Evolutionary conservation across 495 filamentous ascomycete genomes (phyloP).

Genomic region (Amphirosellinia nigrospora): DNA sequence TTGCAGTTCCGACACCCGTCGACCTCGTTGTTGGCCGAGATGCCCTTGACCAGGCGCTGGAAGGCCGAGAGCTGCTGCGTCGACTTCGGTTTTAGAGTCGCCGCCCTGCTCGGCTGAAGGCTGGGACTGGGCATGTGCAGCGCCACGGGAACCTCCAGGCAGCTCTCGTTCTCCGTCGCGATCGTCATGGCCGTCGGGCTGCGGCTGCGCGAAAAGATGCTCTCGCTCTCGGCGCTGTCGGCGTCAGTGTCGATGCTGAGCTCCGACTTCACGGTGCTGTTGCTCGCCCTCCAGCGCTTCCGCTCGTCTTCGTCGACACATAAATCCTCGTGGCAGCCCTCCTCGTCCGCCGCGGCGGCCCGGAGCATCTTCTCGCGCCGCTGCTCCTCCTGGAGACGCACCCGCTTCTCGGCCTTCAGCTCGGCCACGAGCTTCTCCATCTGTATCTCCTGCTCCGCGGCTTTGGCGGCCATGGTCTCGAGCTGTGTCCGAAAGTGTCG

Average conservation of each 20-base stretch:
- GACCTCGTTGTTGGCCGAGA: conserved; percentile 40
- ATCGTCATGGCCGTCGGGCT: conserved; percentile 55
- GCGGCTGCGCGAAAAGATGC: conserved; percentile 67
- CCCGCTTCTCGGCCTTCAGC: conserved; percentile 63
- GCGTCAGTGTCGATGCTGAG: conserved; percentile 55
- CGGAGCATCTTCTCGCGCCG: conserved; percentile 32
- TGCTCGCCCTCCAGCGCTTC: conserved; percentile 58
- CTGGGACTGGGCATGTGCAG: conserved; percentile 1
- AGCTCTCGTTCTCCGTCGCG: conserved; percentile 36
- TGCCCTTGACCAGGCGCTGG: conserved; percentile 57
- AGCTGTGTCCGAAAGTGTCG: conserved; percentile 74
- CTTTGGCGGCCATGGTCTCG: conserved; percentile 75
- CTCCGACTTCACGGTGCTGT: conserved; percentile 53
- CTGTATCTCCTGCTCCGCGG: conserved; percentile 66
- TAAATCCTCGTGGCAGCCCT: conserved; percentile 54
- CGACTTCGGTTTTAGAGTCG: conserved; percentile 21
- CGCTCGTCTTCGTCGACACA: conserved; percentile 58
- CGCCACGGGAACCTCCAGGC: conserved; percentile 17
- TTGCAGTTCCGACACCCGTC: conserved; percentile 65
- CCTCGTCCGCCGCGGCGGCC: conserved; percentile 16
- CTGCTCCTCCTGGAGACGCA: conserved; percentile 60
- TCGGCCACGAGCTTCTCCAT: conserved; percentile 69
- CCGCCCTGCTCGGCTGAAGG: not conserved
- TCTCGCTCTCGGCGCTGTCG: conserved; percentile 51
- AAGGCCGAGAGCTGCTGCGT: conserved; percentile 52